Evolutionary conservation across 495 filamentous ascomycete species (phyloP), one percentile per base, ranked within the genome.

Genomic region (Xylona heveae): DNA sequence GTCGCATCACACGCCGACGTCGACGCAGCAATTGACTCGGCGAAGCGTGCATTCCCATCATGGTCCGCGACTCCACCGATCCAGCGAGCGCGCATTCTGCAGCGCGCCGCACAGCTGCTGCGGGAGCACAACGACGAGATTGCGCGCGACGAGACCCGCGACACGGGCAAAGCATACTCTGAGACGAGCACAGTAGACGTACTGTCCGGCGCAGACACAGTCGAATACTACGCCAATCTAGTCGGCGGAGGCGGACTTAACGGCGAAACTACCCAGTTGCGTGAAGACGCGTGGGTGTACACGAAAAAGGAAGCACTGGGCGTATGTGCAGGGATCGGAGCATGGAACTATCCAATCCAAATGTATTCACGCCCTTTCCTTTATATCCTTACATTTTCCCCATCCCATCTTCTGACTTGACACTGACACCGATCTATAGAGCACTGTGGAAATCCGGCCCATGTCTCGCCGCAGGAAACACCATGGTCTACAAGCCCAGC

Each of bases 371-470:
- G 49, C 44, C 29, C 21, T 19, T 20, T 15, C 17, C 13, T 26
- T 30, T 17, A 24, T 15, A 8, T 27, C 28, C 16, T 6, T 19
- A 3, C 22, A 17, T 9, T 6, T 7, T 19, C 3, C 17, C 23
- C 16, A 19, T 10, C 14, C 19, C 32, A 42, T 24, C 38, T 21
- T 25, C 21, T 10, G 9, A 10, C 12, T 20, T 35, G 37, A 30
- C 33, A 26, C 17, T 6, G 10, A 20, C 24, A 18, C 16, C 24
- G 19, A 6, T 22, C 9, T 40, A 4, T 32, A 67, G 62, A 48
- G 78, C 78, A 9, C 61, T 84, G 0, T 84, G 78, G 78, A 88
- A 88, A 48, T 76, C 73, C 3, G 78, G 75, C 9, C 74, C 78
- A 4, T 82, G 77, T 36, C 61, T 88, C 10, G 75, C 77, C 6